Conservation (phyloP, 495 filamentous ascomycete genomes). For the Pseudevernia furfuracea region DNA sequence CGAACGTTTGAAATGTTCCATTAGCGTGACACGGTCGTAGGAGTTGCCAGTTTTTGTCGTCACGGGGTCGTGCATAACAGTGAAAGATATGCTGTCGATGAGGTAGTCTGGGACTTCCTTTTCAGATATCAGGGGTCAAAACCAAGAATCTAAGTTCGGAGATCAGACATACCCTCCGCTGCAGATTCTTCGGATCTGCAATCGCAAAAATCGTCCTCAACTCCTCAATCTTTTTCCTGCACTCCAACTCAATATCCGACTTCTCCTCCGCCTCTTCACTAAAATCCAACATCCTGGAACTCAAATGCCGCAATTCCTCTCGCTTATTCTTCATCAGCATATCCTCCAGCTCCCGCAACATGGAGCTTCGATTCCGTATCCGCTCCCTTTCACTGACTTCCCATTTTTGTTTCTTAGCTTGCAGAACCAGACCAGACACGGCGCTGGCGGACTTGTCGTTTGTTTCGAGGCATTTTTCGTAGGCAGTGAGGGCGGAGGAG, state of each 20-base stretch:
- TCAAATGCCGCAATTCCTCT: constrained; percentile 43
- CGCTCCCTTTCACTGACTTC: constrained; percentile 42
- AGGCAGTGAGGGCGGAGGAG: constrained; percentile 61
- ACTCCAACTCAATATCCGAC: constrained; percentile 42
- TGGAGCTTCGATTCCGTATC: constrained; percentile 41
- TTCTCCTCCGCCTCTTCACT: constrained; percentile 45
- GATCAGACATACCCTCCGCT: constrained; percentile 40
- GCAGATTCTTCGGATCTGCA: constrained; percentile 45
- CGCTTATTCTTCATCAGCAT: constrained; percentile 37
- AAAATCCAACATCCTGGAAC: constrained; percentile 34
- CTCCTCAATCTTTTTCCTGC: constrained; percentile 51
- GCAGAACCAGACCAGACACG: constrained; percentile 59
- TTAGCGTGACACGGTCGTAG: constrained; percentile 81
- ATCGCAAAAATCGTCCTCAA: constrained; percentile 55
- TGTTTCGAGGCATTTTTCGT: constrained; percentile 56
- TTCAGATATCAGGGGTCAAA: constrained; percentile 18
- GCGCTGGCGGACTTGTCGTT: constrained; percentile 54
- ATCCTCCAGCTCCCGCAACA: constrained; percentile 45
- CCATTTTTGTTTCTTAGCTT: constrained; percentile 65
- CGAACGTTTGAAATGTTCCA: constrained; percentile 72
- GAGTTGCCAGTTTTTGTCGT: constrained; percentile 80
- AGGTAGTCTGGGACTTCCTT: constrained; percentile 76
- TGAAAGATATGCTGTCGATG: constrained; percentile 84
- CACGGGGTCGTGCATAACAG: constrained; percentile 88
- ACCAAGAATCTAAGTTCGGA: neutral